Percentiles rank a stretch among this genome's conserved stretches.
Conservation (phyloP, 2,329 filamentous ascomycete genomes). For the Lecanicillium sp. region DNA sequence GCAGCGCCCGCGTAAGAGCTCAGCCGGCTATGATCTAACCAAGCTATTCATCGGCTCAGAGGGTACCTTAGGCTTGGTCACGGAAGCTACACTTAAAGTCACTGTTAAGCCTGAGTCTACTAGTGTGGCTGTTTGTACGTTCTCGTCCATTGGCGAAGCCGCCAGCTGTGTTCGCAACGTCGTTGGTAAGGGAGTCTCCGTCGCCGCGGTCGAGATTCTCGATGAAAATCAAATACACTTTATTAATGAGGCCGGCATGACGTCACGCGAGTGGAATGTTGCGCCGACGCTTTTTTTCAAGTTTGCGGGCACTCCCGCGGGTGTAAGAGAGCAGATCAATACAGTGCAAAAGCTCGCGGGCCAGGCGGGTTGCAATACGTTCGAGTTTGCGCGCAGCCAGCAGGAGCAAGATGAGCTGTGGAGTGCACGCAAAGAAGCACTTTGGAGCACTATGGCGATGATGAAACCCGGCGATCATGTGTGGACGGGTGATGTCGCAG, state of each 20-base stretch:
- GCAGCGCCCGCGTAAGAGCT: slow-evolving; percentile 82
- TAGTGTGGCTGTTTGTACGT: slow-evolving; percentile 68
- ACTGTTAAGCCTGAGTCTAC: slow-evolving; percentile 74
- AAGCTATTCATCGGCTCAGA: slow-evolving; percentile 86
- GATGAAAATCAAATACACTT: slow-evolving; percentile 84
- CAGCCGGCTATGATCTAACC: slow-evolving; percentile 86
- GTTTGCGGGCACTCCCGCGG: slow-evolving; percentile 63
- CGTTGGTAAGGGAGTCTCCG: slow-evolving; percentile 72
- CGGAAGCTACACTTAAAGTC: slow-evolving; percentile 83
- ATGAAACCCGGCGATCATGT: slow-evolving; percentile 62
- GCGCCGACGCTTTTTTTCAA: slow-evolving; percentile 79
- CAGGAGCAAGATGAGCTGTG: slow-evolving; percentile 73
- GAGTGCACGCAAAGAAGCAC: slow-evolving; percentile 76
- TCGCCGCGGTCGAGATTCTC: slow-evolving; percentile 85
- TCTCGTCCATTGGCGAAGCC: slow-evolving; percentile 57
- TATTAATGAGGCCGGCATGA: slow-evolving; percentile 61
- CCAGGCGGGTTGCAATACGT: slow-evolving; percentile 56
- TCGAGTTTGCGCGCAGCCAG: slow-evolving; percentile 68
- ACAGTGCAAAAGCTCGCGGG: slow-evolving; percentile 60
- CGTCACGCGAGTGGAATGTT: slow-evolving; percentile 62
- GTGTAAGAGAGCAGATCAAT: slow-evolving; percentile 72
- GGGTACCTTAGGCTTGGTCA: slow-evolving; percentile 85
- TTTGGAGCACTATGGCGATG: slow-evolving; percentile 73
- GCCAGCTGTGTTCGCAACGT: slow-evolving; percentile 75
- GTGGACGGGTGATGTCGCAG: slow-evolving; percentile 83